Conservation (phyloP, 169 alveolate genomes). For the Theileria orientalis region DNA sequence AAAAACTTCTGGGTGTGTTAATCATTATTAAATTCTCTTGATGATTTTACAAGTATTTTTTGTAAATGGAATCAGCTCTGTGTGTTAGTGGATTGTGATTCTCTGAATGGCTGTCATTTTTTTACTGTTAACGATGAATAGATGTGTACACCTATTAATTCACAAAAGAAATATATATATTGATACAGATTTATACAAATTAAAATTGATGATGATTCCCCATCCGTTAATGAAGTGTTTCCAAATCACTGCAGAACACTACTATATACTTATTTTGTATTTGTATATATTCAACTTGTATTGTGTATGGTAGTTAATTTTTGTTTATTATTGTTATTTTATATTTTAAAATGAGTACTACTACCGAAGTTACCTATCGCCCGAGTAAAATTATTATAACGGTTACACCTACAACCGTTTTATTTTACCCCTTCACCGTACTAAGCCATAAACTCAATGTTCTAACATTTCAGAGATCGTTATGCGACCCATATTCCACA, state of each 20-base stretch:
- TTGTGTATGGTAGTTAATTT: background rate
- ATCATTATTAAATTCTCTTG: too few species aligned
- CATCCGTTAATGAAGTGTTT: background rate
- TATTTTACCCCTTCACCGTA: constrained; percentile 38
- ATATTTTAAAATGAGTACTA: background rate
- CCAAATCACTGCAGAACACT: background rate
- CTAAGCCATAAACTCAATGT: constrained; percentile 32
- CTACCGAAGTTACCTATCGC: background rate
- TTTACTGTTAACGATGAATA: too few species aligned
- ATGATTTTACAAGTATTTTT: too few species aligned
- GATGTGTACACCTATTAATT: too few species aligned
- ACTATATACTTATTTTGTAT: background rate
- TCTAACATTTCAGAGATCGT: constrained; percentile 35
- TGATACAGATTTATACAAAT: background rate
- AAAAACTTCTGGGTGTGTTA: too few species aligned
- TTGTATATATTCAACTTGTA: background rate
- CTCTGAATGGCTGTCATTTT: too few species aligned
- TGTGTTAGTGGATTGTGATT: too few species aligned
- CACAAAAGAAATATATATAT: too few species aligned
- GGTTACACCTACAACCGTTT: constrained; percentile 23
- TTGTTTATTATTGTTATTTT: background rate
- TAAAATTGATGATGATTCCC: background rate
- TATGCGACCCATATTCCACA: constrained; percentile 19
- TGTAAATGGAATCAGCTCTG: too few species aligned
- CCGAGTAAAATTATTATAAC: constrained; percentile 52